Evolutionary conservation across 2,329 filamentous ascomycete genomes (phyloP).

Genomic region (Penicillium sp.): DNA sequence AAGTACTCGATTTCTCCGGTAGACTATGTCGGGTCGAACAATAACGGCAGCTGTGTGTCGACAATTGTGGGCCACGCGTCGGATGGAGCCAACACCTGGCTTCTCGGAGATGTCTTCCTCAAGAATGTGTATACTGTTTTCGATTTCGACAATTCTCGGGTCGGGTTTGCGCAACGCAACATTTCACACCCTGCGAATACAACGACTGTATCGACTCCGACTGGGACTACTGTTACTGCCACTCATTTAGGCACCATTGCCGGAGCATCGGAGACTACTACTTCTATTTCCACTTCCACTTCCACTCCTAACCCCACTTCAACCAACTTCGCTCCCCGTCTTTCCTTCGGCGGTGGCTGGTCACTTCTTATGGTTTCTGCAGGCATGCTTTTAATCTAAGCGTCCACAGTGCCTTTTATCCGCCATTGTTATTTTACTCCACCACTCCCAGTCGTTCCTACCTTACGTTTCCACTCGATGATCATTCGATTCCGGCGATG

Average conservation of each 20-base stretch:
- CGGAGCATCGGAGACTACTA: too few species aligned
- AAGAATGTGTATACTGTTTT: conserved; percentile 90
- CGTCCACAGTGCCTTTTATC: too few species aligned
- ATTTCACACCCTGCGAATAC: conserved; percentile 17
- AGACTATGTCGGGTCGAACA: conserved; percentile 62
- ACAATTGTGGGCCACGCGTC: conserved; percentile 72
- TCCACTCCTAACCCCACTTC: neutral
- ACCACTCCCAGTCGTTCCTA: neutral
- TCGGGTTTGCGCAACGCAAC: conserved; percentile 36
- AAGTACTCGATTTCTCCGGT: conserved; percentile 64
- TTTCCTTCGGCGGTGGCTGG: too few species aligned
- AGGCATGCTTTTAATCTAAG: too few species aligned
- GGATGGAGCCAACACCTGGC: conserved; percentile 62
- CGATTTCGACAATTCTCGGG: conserved; percentile 60
- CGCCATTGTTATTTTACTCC: too few species aligned
- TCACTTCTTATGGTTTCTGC: too few species aligned
- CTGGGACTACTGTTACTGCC: conserved; percentile 5
- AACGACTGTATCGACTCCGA: conserved; percentile 13
- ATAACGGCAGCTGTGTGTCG: conserved; percentile 53
- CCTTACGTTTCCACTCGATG: neutral
- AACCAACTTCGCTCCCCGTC: too few species aligned
- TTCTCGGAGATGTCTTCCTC: conserved; percentile 81
- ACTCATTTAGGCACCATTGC: too few species aligned
- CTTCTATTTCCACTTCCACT: neutral
- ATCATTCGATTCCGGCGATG: conserved; percentile 3